Conservation (phyloP, 192 early-diverging fungal genomes). For the Coemansia sp. region DNA sequence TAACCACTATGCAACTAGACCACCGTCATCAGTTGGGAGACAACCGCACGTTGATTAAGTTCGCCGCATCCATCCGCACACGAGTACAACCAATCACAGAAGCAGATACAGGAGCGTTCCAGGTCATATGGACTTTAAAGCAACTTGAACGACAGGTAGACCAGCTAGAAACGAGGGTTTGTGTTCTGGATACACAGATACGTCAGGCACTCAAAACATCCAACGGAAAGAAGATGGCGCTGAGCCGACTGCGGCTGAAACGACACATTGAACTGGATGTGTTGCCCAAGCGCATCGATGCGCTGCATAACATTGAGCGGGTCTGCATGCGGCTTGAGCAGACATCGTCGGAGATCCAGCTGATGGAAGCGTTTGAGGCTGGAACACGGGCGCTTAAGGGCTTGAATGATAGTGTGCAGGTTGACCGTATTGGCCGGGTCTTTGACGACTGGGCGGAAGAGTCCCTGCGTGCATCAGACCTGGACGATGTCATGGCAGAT, state of each 20-base stretch:
- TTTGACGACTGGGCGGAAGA: slow-evolving; percentile 42
- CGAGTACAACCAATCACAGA: slow-evolving; percentile 3
- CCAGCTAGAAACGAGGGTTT: neutral
- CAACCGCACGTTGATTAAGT: slow-evolving; percentile 25
- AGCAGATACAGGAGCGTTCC: slow-evolving; percentile 29
- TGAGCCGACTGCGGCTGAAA: slow-evolving; percentile 20
- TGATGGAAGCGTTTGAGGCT: slow-evolving; percentile 26
- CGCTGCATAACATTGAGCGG: slow-evolving; percentile 25
- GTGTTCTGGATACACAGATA: slow-evolving; percentile 12
- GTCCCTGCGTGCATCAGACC: slow-evolving; percentile 13
- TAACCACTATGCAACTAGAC: slow-evolving; percentile 2
- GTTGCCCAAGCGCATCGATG: slow-evolving; percentile 19
- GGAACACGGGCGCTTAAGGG: slow-evolving; percentile 29
- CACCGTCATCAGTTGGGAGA: neutral
- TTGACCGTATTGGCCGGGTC: slow-evolving; percentile 3
- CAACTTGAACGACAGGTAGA: slow-evolving; percentile 18
- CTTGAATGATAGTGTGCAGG: slow-evolving; percentile 16
- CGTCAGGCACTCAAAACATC: slow-evolving; percentile 8
- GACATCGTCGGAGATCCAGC: slow-evolving; percentile 36
- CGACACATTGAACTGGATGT: slow-evolving; percentile 22
- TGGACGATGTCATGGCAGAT: neutral
- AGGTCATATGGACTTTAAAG: slow-evolving; percentile 20
- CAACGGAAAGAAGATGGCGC: slow-evolving; percentile 17
- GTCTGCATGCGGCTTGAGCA: slow-evolving; percentile 37
- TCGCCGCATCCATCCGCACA: slow-evolving; percentile 16